Evolutionary conservation across 2,329 filamentous ascomycete genomes (phyloP).

Genomic region (Endocalyx cinctus): DNA sequence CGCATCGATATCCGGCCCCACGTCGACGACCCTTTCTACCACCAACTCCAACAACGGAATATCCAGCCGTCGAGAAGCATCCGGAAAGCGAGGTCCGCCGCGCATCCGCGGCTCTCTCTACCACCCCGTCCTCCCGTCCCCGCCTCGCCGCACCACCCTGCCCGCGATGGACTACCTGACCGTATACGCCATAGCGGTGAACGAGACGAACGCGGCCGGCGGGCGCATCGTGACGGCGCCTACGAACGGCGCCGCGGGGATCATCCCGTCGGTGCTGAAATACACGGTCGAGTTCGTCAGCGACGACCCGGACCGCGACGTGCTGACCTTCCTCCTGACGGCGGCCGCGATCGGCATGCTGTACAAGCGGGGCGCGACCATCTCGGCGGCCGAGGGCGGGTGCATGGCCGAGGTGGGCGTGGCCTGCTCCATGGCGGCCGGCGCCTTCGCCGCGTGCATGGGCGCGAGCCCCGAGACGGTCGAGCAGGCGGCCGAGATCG

Average conservation of each 20-base stretch:
- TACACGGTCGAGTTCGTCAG: slow-evolving; percentile 47
- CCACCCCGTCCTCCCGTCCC: slow-evolving; percentile 42
- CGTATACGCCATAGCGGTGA: slow-evolving; percentile 48
- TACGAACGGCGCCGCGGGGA: slow-evolving; percentile 47
- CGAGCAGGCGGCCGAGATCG: slow-evolving; percentile 48
- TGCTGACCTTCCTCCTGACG: slow-evolving; percentile 44
- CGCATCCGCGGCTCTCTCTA: slow-evolving; percentile 40
- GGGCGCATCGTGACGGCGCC: slow-evolving; percentile 48
- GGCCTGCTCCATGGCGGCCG: slow-evolving; percentile 47
- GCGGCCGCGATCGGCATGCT: slow-evolving; percentile 48
- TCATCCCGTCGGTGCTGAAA: slow-evolving; percentile 47
- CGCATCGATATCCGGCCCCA: slow-evolving; percentile 1
- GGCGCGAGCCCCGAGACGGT: slow-evolving; percentile 46
- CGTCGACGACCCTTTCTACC: slow-evolving; percentile 5
- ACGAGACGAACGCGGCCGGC: slow-evolving; percentile 48
- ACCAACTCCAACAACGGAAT: too few relatives aligned
- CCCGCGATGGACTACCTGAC: slow-evolving; percentile 47
- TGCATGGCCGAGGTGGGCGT: slow-evolving; percentile 52
- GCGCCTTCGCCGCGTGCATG: slow-evolving; percentile 47
- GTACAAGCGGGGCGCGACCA: slow-evolving; percentile 48
- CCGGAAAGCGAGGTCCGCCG: slow-evolving; percentile 29
- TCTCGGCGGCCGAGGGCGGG: slow-evolving; percentile 46
- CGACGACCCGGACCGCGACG: slow-evolving; percentile 44
- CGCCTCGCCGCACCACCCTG: slow-evolving; percentile 41
- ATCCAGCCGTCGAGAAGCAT: slow-evolving; percentile 9